Conservation (phyloP, 1,139 yeast genomes). For the Yamadazyma epiphylla region DNA sequence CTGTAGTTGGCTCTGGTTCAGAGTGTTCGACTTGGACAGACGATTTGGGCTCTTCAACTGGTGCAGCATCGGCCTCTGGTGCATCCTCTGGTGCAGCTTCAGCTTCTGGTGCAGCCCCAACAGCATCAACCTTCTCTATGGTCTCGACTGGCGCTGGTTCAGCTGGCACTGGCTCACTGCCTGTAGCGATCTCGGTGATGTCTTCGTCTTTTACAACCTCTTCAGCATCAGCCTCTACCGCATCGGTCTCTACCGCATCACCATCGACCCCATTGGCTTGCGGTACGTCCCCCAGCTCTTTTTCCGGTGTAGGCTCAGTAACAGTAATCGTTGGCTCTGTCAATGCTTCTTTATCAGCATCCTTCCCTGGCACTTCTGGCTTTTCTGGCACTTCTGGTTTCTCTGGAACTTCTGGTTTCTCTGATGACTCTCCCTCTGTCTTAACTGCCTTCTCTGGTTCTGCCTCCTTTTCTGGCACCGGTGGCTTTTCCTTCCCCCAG, state of each 20-base stretch:
- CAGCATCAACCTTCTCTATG: slow-evolving; percentile 1
- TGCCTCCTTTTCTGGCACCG: slow-evolving; percentile 1
- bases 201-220: slow-evolving; percentile 10
- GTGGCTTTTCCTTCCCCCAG: slow-evolving; percentile 24
- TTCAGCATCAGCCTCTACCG: slow-evolving; percentile 32
- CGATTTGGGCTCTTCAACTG: slow-evolving; percentile 2
- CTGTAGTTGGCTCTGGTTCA: slow-evolving; percentile 5
- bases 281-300: no score
- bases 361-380: no score
- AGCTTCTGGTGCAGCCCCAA: slow-evolving; percentile 2
- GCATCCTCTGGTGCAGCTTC: slow-evolving; percentile 3
- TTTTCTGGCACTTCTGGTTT: no score
- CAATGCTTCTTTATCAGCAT: no score
- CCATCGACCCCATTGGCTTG: slow-evolving; percentile 1
- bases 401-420: slow-evolving; percentile 5
- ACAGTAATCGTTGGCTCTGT: no score
- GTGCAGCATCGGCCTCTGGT: slow-evolving; percentile 2
- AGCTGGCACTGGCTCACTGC: slow-evolving; percentile 3
- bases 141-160: slow-evolving; percentile 3
- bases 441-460: background rate
- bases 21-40: slow-evolving; percentile 5
- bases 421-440: background rate
- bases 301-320: no score
- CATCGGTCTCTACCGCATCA: slow-evolving; percentile 3
- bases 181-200: slow-evolving; percentile 8